Conservation (phyloP, 768 basidiomycete species). For the Auriscalpium vulgare region DNA sequence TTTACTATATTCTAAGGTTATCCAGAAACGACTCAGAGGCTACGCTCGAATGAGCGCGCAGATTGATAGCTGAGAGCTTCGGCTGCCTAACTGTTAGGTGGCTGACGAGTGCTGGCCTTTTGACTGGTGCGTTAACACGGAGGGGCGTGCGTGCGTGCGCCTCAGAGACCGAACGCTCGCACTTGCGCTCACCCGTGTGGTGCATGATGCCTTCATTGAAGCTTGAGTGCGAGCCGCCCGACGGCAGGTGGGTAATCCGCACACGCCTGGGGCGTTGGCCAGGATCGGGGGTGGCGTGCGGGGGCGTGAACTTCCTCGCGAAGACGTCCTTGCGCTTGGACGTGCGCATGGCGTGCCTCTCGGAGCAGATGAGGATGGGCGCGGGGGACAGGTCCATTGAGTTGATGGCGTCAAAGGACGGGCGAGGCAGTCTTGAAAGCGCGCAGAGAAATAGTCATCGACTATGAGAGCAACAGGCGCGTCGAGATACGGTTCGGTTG, state of each 20-base stretch:
- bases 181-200: slow-evolving; percentile 15
- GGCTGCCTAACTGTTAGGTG: no score
- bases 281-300: slow-evolving; percentile 1
- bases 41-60: no score
- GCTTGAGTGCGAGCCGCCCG: slow-evolving; percentile 51
- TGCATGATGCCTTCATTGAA: slow-evolving; percentile 62
- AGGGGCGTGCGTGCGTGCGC: not conserved
- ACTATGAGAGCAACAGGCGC: slow-evolving; percentile 67
- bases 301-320: slow-evolving; percentile 59
- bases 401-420: slow-evolving; percentile 92
- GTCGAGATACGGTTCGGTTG: no score
- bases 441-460: slow-evolving; percentile 87
- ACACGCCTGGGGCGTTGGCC: slow-evolving; percentile 1
- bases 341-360: slow-evolving; percentile 83
- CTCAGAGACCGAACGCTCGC: slow-evolving; percentile 8
- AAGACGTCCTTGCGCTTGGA: slow-evolving; percentile 92
- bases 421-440: slow-evolving; percentile 84
- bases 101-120: slow-evolving; percentile 38
- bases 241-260: slow-evolving; percentile 12
- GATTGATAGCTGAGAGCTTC: no score
- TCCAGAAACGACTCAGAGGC: no score
- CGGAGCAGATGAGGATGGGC: slow-evolving; percentile 69
- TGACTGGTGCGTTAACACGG: slow-evolving; percentile 16
- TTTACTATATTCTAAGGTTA: no score
- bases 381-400: slow-evolving; percentile 79